A percentile compares a stretch with the other conserved stretches of the same genome.
phyloP scores from a whole-genome alignment of 2,329 filamentous ascomycete genomes.

The Microdochium paspali region DNA sequence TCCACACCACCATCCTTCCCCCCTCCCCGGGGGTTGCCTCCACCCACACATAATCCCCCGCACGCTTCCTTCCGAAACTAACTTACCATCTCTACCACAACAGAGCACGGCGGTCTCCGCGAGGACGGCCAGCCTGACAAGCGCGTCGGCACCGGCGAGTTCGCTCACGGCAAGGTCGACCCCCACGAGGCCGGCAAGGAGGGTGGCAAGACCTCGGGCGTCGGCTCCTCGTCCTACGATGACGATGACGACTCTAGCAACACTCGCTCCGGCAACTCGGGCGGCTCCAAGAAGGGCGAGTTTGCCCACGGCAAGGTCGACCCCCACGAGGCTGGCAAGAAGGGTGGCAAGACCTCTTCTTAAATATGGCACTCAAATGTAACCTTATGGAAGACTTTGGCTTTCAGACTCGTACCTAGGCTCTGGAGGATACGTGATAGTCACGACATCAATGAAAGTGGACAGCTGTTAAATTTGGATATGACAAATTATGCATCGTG shows the following conservation, averaged over 20 bases:
- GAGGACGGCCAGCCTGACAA: slow-evolving; percentile 29
- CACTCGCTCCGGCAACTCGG: background rate
- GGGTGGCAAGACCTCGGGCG: slow-evolving; percentile 18
- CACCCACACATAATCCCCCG: background rate
- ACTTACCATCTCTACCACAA: background rate
- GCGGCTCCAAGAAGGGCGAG: slow-evolving; percentile 13
- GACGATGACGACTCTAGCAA: background rate
- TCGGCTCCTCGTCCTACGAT: slow-evolving; percentile 1
- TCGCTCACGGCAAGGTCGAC: slow-evolving; percentile 29
- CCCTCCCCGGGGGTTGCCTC: background rate
- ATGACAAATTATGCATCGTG: no score
- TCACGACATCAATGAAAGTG: no score
- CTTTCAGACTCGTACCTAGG: no score
- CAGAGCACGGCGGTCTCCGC: slow-evolving; percentile 29
- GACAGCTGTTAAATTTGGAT: no score
- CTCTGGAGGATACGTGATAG: no score
- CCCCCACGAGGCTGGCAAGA: slow-evolving; percentile 26
- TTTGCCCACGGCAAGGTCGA: slow-evolving; percentile 31
- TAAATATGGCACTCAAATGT: no score
- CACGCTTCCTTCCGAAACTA: no score
- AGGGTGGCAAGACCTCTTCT: slow-evolving; percentile 19
- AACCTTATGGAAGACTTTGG: no score
- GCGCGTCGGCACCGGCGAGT: slow-evolving; percentile 29
- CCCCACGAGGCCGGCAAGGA: slow-evolving; percentile 27
- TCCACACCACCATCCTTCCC: background rate